Conservation (phyloP, 139 green algal species). For the Haematococcus lacustris region DNA sequence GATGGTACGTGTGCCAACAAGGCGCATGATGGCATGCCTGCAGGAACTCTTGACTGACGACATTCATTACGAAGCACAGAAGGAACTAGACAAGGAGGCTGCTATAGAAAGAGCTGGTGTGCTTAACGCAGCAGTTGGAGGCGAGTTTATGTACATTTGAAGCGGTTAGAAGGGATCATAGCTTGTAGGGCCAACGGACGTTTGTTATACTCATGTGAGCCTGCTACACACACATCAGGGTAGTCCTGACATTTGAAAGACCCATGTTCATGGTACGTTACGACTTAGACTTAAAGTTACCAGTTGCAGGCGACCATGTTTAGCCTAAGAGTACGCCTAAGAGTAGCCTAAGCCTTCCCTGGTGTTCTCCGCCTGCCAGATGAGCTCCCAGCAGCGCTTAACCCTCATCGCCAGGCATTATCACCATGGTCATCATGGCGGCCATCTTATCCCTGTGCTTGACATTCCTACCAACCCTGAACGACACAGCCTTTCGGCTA, state of each 20-base stretch:
- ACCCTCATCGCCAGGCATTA: too few species aligned
- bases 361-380: too few species aligned
- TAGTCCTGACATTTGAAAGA: background rate
- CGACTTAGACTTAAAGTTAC: background rate
- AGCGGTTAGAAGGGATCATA: too few species aligned
- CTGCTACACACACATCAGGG: background rate
- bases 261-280: background rate
- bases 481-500: too few species aligned
- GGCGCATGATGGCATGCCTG: background rate
- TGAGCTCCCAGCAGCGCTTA: too few species aligned
- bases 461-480: too few species aligned
- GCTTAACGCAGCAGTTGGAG: slow-evolving; percentile 59
- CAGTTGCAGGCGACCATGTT: background rate
- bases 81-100: slow-evolving; percentile 54
- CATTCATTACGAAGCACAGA: slow-evolving; percentile 60
- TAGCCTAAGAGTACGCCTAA: too few species aligned
- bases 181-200: background rate
- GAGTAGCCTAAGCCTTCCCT: too few species aligned
- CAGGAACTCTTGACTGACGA: slow-evolving; percentile 63
- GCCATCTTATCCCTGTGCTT: too few species aligned
- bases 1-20: background rate
- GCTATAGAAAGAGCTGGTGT: slow-evolving; percentile 48
- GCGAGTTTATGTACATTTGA: slow-evolving; percentile 80
- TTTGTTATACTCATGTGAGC: background rate
- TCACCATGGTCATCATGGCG: too few species aligned